Conservation (phyloP, 1,139 yeast genomes). For the Yamadazyma siamensis region DNA sequence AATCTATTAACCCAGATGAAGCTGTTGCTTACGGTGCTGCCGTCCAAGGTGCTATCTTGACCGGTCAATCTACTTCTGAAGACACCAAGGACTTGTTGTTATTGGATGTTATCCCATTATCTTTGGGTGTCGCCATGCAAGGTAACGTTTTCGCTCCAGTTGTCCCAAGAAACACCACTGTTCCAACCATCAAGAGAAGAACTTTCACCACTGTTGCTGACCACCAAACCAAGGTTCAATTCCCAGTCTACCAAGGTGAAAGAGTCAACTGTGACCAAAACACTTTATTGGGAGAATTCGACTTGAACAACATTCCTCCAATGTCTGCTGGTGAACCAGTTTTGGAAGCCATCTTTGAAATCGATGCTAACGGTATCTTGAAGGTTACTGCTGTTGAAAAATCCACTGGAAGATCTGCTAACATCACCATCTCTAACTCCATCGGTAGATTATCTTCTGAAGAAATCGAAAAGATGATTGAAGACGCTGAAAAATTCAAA, state of each 20-base stretch:
- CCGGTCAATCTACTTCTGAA: constrained; percentile 57
- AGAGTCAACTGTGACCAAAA: constrained; percentile 94
- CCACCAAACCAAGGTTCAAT: constrained; percentile 94
- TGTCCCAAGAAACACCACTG: constrained; percentile 94
- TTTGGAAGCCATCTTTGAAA: constrained; percentile 91
- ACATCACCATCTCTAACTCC: constrained; percentile 99
- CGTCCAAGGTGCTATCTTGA: constrained; percentile 90
- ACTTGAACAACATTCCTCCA: constrained; percentile 93
- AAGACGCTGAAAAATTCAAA: constrained; percentile 99
- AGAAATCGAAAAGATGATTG: constrained; percentile 98
- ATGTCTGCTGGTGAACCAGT: constrained; percentile 99
- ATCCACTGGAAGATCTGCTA: constrained; percentile 98
- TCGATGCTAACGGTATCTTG: constrained; percentile 94
- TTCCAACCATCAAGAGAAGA: constrained; percentile 96
- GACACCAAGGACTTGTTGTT: constrained; percentile 81
- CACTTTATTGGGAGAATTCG: constrained; percentile 93
- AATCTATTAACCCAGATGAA: constrained; percentile 97
- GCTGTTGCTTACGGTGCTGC: constrained; percentile 99
- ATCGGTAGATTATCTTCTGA: constrained; percentile 98
- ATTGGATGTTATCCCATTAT: constrained; percentile 90
- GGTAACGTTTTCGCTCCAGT: constrained; percentile 98
- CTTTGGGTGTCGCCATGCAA: constrained; percentile 94
- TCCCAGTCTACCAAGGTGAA: constrained; percentile 97
- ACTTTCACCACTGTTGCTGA: constrained; percentile 96
- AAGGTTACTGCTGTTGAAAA: constrained; percentile 99